Evolutionary conservation across 805 yeast species (phyloP).

Genomic region (Saccharomycopsis sp.): DNA sequence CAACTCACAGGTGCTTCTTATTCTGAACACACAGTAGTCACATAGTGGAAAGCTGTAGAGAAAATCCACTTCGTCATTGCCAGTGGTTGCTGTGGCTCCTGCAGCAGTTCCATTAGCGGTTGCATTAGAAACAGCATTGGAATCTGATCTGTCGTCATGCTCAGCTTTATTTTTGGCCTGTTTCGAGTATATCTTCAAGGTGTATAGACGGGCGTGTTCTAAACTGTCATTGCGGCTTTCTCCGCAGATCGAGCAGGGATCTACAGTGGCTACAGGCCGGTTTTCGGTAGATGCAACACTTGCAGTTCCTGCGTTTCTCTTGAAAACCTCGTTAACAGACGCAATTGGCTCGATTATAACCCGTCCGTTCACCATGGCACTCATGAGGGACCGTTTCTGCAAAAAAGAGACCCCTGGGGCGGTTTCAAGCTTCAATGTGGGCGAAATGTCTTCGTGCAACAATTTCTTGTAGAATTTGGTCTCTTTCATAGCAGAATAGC

Average conservation of each 20-base stretch:
- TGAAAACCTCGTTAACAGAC: constrained; percentile 62
- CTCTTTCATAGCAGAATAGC: constrained; percentile 28
- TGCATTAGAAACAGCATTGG: not conserved
- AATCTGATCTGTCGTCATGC: not conserved
- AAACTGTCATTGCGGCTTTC: constrained; percentile 64
- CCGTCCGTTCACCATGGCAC: constrained; percentile 68
- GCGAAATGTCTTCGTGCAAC: constrained; percentile 74
- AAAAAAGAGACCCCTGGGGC: constrained; percentile 62
- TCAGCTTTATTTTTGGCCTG: constrained; percentile 24
- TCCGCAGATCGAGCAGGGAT: constrained; percentile 80
- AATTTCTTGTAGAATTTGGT: constrained; percentile 56
- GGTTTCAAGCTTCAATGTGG: constrained; percentile 54
- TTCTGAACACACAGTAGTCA: constrained; percentile 69
- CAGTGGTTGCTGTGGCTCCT: not conserved
- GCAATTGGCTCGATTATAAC: constrained; percentile 82
- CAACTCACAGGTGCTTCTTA: constrained; percentile 78
- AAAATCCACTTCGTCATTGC: constrained; percentile 25
- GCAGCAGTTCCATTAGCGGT: not conserved
- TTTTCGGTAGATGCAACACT: constrained; percentile 19
- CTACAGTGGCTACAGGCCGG: constrained; percentile 62
- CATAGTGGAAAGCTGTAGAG: constrained; percentile 61
- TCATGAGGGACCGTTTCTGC: constrained; percentile 53
- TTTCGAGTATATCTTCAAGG: constrained; percentile 43
- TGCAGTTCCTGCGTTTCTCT: constrained; percentile 20
- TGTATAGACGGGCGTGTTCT: constrained; percentile 73